phyloP scores from a whole-genome alignment of 441 rosid species.

The Adansonia grandidieri region DNA sequence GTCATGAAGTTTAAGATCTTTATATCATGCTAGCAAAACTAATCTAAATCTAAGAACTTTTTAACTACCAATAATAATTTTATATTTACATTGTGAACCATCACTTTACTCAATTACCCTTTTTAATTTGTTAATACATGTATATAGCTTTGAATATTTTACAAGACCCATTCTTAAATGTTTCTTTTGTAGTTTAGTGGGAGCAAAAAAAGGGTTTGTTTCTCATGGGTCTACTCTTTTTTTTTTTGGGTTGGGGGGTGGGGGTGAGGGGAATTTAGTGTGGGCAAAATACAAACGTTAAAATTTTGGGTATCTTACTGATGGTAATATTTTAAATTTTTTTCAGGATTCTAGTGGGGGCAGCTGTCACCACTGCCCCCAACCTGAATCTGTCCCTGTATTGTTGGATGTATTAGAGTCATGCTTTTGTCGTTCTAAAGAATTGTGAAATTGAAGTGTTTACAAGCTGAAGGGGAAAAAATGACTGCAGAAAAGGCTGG shows the following conservation, averaged over 20 bases:
- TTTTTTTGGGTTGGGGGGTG: no score
- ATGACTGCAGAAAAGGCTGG: constrained; percentile 52
- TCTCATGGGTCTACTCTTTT: neutral
- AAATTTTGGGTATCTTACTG: neutral
- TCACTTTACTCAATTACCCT: neutral
- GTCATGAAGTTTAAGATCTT: no score
- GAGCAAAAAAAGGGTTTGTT: neutral
- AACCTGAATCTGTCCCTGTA: neutral
- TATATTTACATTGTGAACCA: no score
- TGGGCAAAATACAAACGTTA: neutral
- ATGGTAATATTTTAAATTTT: neutral
- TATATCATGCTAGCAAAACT: no score
- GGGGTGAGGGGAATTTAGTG: neutral
- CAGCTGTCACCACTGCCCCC: neutral
- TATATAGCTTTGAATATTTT: no score
- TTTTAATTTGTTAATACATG: neutral
- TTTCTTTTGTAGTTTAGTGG: neutral
- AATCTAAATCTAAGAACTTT: no score
- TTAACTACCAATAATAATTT: no score
- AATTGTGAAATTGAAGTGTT: neutral
- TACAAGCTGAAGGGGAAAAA: constrained; percentile 24
- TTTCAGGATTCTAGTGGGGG: neutral
- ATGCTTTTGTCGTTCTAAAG: constrained; percentile 15
- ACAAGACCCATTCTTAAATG: neutral
- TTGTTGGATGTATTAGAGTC: neutral